Percentiles rank a stretch among this genome's conserved stretches.
phyloP scores from a whole-genome alignment of 345 rosid genomes.

The Acer campestre region DNA sequence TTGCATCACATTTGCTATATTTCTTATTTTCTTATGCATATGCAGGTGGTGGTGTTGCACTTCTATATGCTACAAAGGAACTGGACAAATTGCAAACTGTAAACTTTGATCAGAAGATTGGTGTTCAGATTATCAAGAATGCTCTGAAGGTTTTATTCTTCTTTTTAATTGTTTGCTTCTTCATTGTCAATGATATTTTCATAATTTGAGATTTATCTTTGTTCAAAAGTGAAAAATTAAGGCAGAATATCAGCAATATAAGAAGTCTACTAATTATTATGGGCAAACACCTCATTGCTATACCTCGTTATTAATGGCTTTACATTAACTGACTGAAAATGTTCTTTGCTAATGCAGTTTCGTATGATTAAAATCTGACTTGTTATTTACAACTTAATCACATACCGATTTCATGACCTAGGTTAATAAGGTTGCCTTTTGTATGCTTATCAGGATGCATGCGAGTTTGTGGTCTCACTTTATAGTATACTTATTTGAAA shows the following conservation, averaged over 20 bases:
- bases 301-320: too few relatives aligned
- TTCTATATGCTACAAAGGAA: slow-evolving; percentile 36
- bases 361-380: neutral
- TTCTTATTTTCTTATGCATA: neutral
- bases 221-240: neutral
- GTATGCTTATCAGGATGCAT: neutral
- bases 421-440: neutral
- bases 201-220: neutral
- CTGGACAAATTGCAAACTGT: slow-evolving; percentile 29
- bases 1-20: neutral
- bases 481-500: neutral
- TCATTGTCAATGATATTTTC: neutral
- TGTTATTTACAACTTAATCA: neutral
- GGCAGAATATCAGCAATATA: too few relatives aligned
- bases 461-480: neutral
- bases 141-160: slow-evolving; percentile 29
- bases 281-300: too few relatives aligned
- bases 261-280: too few relatives aligned
- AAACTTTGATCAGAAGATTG: slow-evolving; percentile 34
- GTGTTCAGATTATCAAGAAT: slow-evolving; percentile 36
- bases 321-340: too few relatives aligned
- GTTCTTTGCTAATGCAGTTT: too few relatives aligned
- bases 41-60: slow-evolving; percentile 36
- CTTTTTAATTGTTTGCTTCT: neutral
- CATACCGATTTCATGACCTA: neutral